Evolutionary conservation across 1,284 basidiomycete genomes (phyloP), one percentile per base, ranked within the genome.

Genomic region (Naganishia liquefaciens): DNA sequence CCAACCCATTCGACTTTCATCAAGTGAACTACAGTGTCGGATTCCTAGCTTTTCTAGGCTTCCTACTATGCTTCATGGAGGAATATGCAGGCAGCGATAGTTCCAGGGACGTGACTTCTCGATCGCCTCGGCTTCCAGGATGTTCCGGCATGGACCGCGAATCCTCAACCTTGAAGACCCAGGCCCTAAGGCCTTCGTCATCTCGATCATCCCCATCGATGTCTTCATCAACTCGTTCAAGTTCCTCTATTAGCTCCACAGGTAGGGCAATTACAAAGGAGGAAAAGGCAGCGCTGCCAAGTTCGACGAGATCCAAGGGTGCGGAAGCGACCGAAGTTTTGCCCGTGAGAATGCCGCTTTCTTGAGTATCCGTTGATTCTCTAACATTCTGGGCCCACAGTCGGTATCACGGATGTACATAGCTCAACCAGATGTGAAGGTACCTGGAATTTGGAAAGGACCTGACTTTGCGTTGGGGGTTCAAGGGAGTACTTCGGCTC

Each of bases 331-430:
- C 28, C n/a, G n/a, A 47, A 27, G 46, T 46, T 13, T 49, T 67
- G 6, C 66, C 66, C 5, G 66, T 64, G 50, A 51, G 62, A 44
- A 11, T 5, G 19, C 7, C 37, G 21, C 13, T 33, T 30, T 2
- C 1, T 0, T 25, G 5, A 30, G 11, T 9, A 67, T 9, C 7
- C 5, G 7, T 2, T n/a, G n/a, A 3, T 28, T 19, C 7, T 42
- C 19, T 51, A 28, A 39, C 19, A 25, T 2, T n/a, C 1, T 3
- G 19, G 2, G 4, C 25, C 5, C 6, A 27, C 43, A 67, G 66
- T 42, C 62, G 6, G 42, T 67, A 19, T 67, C 66, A 5, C 60
- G 58, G 62, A 67, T 67, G 57, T 67, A 67, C 37, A 33, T 67
- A 6, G 40, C 66, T 1, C 55, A 55, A 27, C 66, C 66, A n/a